These are phyloP conservation scores for Mycena capillaripes DNA, from an alignment of 768 basidiomycete species.

Conservation along the genomic window DNA sequence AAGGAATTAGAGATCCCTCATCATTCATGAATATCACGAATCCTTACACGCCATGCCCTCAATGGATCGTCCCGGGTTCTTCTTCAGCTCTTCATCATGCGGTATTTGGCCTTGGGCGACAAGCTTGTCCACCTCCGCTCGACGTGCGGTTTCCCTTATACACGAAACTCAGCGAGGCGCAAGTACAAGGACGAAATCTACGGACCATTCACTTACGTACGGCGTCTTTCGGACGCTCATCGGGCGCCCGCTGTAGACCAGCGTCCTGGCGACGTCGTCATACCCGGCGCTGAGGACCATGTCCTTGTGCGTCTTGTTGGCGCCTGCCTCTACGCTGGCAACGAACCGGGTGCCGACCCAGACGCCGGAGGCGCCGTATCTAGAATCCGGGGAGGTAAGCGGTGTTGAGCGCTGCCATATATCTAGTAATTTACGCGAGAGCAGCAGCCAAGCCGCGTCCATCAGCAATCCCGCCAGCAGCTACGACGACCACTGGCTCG, in stretches of 20 bases:
- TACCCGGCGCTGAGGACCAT: constrained; percentile 77
- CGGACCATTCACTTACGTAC: constrained; percentile 82
- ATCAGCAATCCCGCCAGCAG: constrained; percentile 88
- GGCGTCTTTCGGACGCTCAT: constrained; percentile 86
- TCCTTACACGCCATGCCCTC: constrained; percentile 72
- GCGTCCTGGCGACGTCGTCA: constrained; percentile 79
- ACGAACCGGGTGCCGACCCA: constrained; percentile 94
- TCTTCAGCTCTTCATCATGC: constrained; percentile 79
- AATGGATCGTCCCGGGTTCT: constrained; percentile 75
- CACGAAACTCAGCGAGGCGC: background rate
- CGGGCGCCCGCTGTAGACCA: constrained; percentile 85
- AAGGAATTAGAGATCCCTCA: background rate
- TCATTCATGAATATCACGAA: background rate
- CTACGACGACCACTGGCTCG: constrained; percentile 81
- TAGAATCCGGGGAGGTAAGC: constrained; percentile 39
- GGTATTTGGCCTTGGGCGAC: constrained; percentile 79
- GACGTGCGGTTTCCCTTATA: constrained; percentile 72
- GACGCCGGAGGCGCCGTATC: constrained; percentile 87
- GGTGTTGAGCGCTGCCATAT: background rate
- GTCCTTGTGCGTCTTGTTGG: constrained; percentile 81
- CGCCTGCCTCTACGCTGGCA: constrained; percentile 84
- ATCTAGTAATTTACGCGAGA: constrained; percentile 64
- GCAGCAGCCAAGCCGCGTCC: constrained; percentile 85
- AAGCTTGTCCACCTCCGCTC: constrained; percentile 70
- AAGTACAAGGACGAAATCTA: background rate